Evolutionary conservation across 2,329 filamentous ascomycete genomes (phyloP), one percentile per base, ranked within the genome.

Genomic region (Ascosphaera apis): DNA sequence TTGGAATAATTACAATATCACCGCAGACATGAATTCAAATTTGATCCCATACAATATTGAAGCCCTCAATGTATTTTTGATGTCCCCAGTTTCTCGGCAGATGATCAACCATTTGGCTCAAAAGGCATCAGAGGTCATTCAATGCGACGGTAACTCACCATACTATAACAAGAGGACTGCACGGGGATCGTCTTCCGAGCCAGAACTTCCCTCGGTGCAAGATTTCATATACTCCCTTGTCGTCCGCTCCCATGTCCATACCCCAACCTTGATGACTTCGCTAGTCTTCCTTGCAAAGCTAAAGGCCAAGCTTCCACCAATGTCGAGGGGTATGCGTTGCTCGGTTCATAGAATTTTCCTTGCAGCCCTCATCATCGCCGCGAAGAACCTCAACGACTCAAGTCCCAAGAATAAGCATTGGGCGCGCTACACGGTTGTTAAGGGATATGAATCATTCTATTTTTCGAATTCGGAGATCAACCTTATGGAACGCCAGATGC

Each of bases 361-460:
- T 34, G 86, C 61, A 4, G 59, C 58, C 3, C 48, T 64, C 33
- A 63, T 64, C 28, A 62, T 76, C 35, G 74, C 88, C 1, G 86
- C 88, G 47, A 98, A 98, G 73, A 93, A 93, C 57, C 69, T 95
- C 47, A 95, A 98, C 56, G 88, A 95, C 65, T 92, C 83, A 41
- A 93, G 83, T 9, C 88, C 88, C 43, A 95, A 95, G 74, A 98
- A 98, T 71, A 95, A 95, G 73, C 88, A 98, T 67, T 98, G 88
- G 88, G 84, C 88, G 44, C 76, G 74, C 49, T 98, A 95, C 65
- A 91, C 78, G 40, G 62, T 75, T 48, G 75, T 92, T 46, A 67
- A 66, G 42, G 71, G 69, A 37, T 76, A 65, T 54, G 72, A 73
- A 8, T 70, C 65, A 50, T 98, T 95, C 50, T 80, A 83, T 47